Evolutionary conservation across 2,329 filamentous ascomycete genomes (phyloP), one percentile per base, ranked within the genome.

Genomic region (Fusarium sp.): DNA sequence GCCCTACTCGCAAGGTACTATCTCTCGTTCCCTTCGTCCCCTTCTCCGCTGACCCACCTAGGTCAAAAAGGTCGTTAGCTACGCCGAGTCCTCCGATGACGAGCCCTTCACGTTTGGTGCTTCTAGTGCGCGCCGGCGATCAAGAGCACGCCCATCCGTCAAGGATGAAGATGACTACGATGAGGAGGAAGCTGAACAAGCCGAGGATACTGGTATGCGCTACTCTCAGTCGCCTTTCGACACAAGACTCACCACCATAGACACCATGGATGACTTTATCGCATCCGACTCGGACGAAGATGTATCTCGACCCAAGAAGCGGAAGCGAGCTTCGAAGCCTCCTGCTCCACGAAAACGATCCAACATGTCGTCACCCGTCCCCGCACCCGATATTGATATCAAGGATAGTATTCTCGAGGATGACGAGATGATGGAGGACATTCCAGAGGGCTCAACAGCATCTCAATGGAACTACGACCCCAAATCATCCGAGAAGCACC

Each of bases 201-300:
- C 89, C 69, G 87, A 89, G 52, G 88, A 91, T n/a, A 90, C 91
- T 79, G 90, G 89, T 91, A 82, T 45, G 71, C 57, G 29, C 13
- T 3, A 11, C 6, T 13, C n/a, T 24, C 20, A 24, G 10, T 16
- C 31, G 2, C 3, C 2, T 6, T 16, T 24, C 5, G 1, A 18
- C 8, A 14, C 24, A 18, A 24, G 35, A 20, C 73, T 76, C 42
- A 77, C 61, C n/a, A 18, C 10, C 11, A 2, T 58, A 89, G 85
- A 88, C 83, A 94, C 96, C 63, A 90, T 97, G 85, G 94, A 92
- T 70, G 93, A 98, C 80, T 98, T 98, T 78, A 87, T 98, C 27
- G 95, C 93, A 6, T 91, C 93, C 0, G 95, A 97, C 47, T 96
- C 94, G 0, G 95, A 97, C 57, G 93, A 91, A 20, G 81, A 80